Conservation (phyloP, 2,329 filamentous ascomycete species). For the Nigrospora oryzae region DNA sequence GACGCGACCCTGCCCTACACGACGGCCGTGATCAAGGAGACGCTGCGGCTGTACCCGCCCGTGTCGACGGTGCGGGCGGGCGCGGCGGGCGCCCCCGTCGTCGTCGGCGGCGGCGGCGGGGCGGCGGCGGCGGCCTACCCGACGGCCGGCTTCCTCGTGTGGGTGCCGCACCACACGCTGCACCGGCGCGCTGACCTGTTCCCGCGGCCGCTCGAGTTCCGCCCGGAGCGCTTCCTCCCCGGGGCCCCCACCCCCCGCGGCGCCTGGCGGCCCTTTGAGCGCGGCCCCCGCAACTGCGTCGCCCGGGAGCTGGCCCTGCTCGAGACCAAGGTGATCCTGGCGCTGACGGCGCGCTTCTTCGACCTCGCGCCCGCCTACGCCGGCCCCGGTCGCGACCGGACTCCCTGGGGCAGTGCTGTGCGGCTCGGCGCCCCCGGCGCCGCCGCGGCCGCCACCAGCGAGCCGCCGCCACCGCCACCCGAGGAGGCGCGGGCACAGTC, state of each 20-base stretch:
- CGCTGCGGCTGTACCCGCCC: constrained; percentile 40
- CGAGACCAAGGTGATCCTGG: constrained; percentile 21
- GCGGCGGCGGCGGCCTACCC: constrained; percentile 25
- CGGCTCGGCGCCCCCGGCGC: too few relatives aligned
- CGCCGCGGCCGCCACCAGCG: too few relatives aligned
- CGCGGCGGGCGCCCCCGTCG: constrained; percentile 19
- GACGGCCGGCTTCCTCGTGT: constrained; percentile 19
- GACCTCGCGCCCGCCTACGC: constrained; percentile 4
- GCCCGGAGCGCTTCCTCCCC: constrained; percentile 32
- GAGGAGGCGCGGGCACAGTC: too few relatives aligned
- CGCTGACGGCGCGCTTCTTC: constrained; percentile 11
- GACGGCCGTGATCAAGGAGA: constrained; percentile 41
- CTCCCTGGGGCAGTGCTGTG: too few relatives aligned
- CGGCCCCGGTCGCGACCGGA: too few relatives aligned
- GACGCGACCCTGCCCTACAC: constrained; percentile 38
- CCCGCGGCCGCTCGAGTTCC: constrained; percentile 25
- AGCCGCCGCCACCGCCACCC: too few relatives aligned
- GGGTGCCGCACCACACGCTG: constrained; percentile 9
- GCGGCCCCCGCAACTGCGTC: constrained; percentile 26
- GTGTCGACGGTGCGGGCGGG: constrained; percentile 28
- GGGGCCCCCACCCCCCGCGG: background rate
- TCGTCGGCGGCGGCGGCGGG: constrained; percentile 14
- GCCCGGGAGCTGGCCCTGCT: constrained; percentile 25
- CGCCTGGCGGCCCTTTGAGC: constrained; percentile 20
- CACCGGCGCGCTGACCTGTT: constrained; percentile 24